These are phyloP conservation scores for Sporothrix pseudoabietina DNA, from an alignment of 2,329 filamentous ascomycete genomes.

Conservation along the genomic window DNA sequence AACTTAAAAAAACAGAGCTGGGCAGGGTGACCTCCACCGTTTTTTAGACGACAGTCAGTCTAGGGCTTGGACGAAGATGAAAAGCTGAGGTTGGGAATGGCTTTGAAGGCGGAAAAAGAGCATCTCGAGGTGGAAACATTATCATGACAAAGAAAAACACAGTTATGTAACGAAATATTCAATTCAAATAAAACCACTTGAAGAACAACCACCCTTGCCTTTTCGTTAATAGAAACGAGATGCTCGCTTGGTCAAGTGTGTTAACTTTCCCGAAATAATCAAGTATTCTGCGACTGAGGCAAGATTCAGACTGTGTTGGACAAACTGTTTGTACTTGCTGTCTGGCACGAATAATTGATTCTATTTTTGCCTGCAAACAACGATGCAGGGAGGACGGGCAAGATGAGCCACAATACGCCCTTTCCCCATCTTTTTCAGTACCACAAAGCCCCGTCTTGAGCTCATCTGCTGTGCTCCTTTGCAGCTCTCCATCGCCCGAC, in stretches of 20 bases:
- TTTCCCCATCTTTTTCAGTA: not conserved
- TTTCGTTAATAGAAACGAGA: too few species aligned
- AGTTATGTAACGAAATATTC: not conserved
- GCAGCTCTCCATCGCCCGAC: not conserved
- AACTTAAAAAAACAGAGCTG: not conserved
- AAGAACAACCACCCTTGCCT: too few species aligned
- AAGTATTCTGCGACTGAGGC: too few species aligned
- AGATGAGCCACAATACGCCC: constrained; percentile 13
- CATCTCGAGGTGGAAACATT: not conserved
- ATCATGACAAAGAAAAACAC: not conserved
- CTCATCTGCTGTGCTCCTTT: not conserved
- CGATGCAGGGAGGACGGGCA: not conserved
- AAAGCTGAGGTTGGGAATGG: not conserved
- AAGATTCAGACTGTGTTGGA: not conserved
- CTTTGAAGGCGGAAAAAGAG: not conserved
- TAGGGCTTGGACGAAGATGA: not conserved
- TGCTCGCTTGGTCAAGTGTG: too few species aligned
- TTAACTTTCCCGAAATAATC: too few species aligned
- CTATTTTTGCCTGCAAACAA: constrained; percentile 20
- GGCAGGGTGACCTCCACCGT: not conserved
- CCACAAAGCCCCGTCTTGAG: not conserved
- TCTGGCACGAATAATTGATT: not conserved
- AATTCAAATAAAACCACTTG: not conserved
- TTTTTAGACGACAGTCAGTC: not conserved
- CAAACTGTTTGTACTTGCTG: not conserved